A percentile compares a stretch with the other conserved stretches of the same genome.
These are phyloP conservation scores for Themeda triandra DNA, from an alignment of 176 grass and related monocot genomes.

Conservation along the genomic window DNA sequence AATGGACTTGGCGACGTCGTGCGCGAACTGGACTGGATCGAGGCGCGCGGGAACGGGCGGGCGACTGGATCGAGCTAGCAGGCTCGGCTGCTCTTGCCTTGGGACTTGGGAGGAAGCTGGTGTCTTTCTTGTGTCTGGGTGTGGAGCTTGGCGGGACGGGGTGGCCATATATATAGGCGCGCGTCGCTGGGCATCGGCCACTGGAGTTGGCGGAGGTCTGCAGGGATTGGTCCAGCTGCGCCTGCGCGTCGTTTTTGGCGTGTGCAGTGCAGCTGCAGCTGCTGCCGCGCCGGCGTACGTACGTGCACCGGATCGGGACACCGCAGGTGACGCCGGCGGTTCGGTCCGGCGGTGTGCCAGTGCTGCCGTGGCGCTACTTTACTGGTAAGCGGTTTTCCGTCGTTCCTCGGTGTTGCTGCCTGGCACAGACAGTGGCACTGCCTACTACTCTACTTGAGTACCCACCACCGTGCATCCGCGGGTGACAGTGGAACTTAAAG, in stretches of 20 bases:
- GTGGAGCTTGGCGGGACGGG: neutral
- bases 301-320: neutral
- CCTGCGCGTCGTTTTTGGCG: neutral
- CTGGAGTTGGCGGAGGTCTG: neutral
- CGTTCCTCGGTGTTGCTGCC: neutral
- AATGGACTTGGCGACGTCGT: neutral
- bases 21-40: neutral
- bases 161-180: constrained; percentile 23
- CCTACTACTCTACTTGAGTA: too few species aligned
- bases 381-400: neutral
- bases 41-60: neutral
- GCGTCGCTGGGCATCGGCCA: neutral
- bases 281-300: neutral
- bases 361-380: neutral
- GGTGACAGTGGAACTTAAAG: neutral
- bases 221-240: neutral
- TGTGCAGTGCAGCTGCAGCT: neutral
- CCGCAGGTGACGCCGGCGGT: neutral
- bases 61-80: neutral
- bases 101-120: neutral
- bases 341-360: neutral
- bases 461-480: too few species aligned
- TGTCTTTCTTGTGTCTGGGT: neutral
- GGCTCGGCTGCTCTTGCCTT: neutral
- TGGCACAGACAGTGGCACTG: neutral